A percentile compares a stretch with the other conserved stretches of the same genome.
Evolutionary conservation across 2,329 filamentous ascomycete species (phyloP).

Genomic region (Drechslera avenae): DNA sequence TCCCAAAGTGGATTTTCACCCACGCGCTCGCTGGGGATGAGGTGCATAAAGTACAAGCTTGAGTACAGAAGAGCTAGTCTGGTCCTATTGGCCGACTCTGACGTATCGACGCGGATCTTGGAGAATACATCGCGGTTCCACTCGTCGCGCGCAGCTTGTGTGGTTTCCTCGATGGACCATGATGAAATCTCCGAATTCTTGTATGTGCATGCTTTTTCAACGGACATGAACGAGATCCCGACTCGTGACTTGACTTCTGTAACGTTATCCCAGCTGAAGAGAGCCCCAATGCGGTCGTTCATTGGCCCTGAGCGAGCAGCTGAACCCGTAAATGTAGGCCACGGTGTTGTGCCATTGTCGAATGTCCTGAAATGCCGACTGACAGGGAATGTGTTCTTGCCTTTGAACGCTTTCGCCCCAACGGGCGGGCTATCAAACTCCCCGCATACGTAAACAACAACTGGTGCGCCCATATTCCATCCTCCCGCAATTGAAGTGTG

Average conservation of each 20-base stretch:
- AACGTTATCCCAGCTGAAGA: constrained; percentile 55
- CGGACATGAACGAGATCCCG: constrained; percentile 56
- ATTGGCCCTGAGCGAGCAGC: constrained; percentile 38
- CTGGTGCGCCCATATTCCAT: constrained; percentile 46
- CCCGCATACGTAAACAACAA: constrained; percentile 44
- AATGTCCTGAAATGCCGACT: constrained; percentile 42
- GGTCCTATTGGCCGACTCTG: constrained; percentile 36
- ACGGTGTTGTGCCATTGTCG: constrained; percentile 37
- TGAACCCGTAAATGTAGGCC: constrained; percentile 36
- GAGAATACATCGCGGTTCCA: constrained; percentile 62
- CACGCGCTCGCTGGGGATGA: constrained; percentile 44
- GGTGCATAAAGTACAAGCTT: constrained; percentile 45
- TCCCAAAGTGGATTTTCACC: constrained; percentile 73
- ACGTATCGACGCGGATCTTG: constrained; percentile 55
- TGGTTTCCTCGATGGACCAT: constrained; percentile 51
- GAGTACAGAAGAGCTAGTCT: constrained; percentile 43
- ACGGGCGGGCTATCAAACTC: constrained; percentile 39
- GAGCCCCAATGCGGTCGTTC: constrained; percentile 55
- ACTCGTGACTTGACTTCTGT: constrained; percentile 56
- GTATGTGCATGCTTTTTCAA: constrained; percentile 56
- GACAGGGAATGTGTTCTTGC: constrained; percentile 46
- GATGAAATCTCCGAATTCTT: constrained; percentile 53
- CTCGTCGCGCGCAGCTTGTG: constrained; percentile 48
- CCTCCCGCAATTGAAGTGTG: constrained; percentile 44
- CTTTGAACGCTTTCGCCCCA: constrained; percentile 37